phyloP scores from a whole-genome alignment of 1,139 yeast species.

The Yamadazyma diddensiae region DNA sequence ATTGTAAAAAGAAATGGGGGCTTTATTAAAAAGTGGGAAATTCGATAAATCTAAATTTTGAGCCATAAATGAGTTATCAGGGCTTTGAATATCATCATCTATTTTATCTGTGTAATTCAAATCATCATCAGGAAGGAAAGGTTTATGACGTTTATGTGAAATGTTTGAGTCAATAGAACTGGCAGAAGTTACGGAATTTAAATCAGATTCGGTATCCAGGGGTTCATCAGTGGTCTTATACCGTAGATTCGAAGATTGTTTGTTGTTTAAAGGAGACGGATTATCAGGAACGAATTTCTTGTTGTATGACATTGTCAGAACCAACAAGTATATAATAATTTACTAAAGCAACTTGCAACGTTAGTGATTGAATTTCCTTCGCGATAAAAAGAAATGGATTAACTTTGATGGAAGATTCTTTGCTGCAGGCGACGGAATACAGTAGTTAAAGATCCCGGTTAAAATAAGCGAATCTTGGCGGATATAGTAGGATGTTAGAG shows the following conservation, averaged over 20 bases:
- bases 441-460: too few species aligned
- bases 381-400: too few species aligned
- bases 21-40: constrained; percentile 62
- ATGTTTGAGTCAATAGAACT: too few species aligned
- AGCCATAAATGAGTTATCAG: constrained; percentile 43
- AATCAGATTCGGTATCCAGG: constrained; percentile 1
- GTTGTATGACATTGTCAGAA: constrained; percentile 13
- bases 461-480: too few species aligned
- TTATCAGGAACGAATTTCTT: constrained; percentile 18
- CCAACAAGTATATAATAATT: too few species aligned
- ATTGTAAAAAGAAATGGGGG: constrained; percentile 61
- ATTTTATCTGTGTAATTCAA: constrained; percentile 10
- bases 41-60: constrained; percentile 35
- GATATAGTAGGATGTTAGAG: too few species aligned
- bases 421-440: too few species aligned
- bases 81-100: constrained; percentile 12
- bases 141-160: too few species aligned
- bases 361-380: too few species aligned
- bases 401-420: too few species aligned
- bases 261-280: constrained; percentile 20
- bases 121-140: constrained; percentile 9
- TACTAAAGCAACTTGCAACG: too few species aligned
- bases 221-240: constrained; percentile 1
- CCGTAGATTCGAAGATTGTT: neutral
- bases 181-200: too few species aligned